Evolutionary conservation across 2,329 filamentous ascomycete species (phyloP).

Genomic region (Colletotrichum siamense): DNA sequence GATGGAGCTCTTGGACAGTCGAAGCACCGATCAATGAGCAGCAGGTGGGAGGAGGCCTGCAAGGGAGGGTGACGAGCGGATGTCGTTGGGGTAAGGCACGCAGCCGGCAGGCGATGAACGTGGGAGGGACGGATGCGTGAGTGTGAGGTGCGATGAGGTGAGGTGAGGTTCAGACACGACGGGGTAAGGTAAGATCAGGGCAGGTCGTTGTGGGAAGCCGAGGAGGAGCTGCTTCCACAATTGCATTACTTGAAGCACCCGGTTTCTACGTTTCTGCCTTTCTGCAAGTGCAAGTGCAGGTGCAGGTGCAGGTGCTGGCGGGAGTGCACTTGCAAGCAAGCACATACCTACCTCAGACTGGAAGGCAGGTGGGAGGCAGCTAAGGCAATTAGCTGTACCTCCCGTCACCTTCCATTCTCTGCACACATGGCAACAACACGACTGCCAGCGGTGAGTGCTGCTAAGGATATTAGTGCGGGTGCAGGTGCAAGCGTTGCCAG

Average conservation of each 20-base stretch:
- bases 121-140: neutral
- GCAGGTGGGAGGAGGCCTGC: neutral
- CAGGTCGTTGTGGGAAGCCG: neutral
- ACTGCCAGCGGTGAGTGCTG: neutral
- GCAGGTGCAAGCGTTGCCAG: neutral
- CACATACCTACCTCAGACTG: neutral
- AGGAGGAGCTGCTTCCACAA: constrained; percentile 4
- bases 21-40: neutral
- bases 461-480: neutral
- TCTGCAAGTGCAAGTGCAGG: neutral
- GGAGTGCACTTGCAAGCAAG: neutral
- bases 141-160: neutral
- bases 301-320: neutral
- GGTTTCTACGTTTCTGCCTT: neutral
- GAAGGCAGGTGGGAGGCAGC: neutral
- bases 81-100: neutral
- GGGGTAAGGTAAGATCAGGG: neutral
- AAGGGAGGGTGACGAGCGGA: neutral
- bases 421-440: neutral
- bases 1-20: neutral
- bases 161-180: neutral
- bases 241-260: constrained; percentile 1
- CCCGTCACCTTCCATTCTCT: neutral
- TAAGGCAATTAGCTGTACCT: neutral
- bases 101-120: neutral